These are phyloP conservation scores for Phialophora expanda DNA, from an alignment of 2,329 filamentous ascomycete species.

Conservation along the genomic window DNA sequence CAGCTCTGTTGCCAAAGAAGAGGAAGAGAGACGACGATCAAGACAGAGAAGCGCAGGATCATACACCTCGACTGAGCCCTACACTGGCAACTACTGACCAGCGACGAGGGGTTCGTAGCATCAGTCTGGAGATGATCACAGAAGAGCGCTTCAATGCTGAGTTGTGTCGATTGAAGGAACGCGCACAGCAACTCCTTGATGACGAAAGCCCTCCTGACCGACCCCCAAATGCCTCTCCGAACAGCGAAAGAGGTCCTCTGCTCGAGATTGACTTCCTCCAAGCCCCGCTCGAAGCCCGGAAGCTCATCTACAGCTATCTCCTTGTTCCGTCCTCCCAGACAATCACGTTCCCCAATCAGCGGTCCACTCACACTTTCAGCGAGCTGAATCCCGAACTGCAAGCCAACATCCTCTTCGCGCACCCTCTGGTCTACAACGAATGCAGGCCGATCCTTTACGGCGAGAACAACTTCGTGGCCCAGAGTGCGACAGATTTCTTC, in stretches of 20 bases:
- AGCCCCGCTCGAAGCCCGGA: constrained; percentile 16
- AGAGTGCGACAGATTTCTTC: constrained; percentile 26
- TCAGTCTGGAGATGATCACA: neutral
- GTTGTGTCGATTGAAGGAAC: neutral
- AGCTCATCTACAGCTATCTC: constrained; percentile 25
- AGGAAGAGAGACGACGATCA: neutral
- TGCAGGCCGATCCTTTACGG: constrained; percentile 28
- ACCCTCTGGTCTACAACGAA: constrained; percentile 28
- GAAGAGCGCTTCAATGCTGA: neutral
- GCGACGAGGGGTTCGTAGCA: neutral
- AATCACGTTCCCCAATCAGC: constrained; percentile 18
- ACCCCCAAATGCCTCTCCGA: neutral
- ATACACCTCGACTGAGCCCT: neutral
- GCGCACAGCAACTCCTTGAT: neutral
- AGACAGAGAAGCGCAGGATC: neutral
- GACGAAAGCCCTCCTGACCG: neutral
- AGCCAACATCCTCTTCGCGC: constrained; percentile 20
- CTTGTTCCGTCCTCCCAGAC: constrained; percentile 14
- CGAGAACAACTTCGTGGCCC: constrained; percentile 31
- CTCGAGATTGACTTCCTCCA: constrained; percentile 22
- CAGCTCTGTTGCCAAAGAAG: neutral
- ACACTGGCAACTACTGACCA: neutral
- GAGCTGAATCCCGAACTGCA: constrained; percentile 19
- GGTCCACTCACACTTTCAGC: neutral
- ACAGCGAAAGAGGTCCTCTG: neutral